Percentiles rank a stretch among this genome's conserved stretches.
Evolutionary conservation across 345 rosid species (phyloP).

Genomic region (Turnera subulata): DNA sequence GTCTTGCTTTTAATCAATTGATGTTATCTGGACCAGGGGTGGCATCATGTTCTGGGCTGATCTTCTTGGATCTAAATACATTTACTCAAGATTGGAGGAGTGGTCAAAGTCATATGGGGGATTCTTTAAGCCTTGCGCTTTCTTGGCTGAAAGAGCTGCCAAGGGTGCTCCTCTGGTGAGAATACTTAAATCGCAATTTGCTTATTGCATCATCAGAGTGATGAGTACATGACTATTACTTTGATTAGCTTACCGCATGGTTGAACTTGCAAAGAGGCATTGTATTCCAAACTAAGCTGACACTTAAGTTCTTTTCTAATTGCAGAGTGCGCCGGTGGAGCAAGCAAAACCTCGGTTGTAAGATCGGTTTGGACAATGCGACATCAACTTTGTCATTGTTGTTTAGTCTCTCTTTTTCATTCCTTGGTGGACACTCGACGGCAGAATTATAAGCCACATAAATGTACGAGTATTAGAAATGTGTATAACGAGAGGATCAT

Average conservation of each 20-base stretch:
- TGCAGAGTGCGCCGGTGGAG: constrained; percentile 56
- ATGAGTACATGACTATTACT: not conserved
- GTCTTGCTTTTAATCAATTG: constrained; percentile 10
- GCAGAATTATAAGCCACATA: too few species aligned
- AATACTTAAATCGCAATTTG: not conserved
- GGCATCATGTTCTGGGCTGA: constrained; percentile 94
- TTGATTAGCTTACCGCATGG: not conserved
- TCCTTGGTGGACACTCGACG: too few species aligned
- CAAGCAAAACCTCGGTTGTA: constrained; percentile 33
- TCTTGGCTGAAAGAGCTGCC: constrained; percentile 70
- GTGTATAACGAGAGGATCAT: too few species aligned
- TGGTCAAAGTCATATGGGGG: constrained; percentile 79
- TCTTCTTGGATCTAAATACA: constrained; percentile 23
- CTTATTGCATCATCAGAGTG: not conserved
- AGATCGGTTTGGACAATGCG: too few species aligned
- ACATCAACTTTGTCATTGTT: too few species aligned
- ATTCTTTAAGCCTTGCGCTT: constrained; percentile 90
- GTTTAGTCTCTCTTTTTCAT: too few species aligned
- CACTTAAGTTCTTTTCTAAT: constrained; percentile 7
- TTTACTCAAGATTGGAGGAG: constrained; percentile 55
- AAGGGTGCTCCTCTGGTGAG: constrained; percentile 50
- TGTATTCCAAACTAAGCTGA: constrained; percentile 3
- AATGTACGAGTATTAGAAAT: too few species aligned
- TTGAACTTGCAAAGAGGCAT: not conserved
- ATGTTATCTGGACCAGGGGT: constrained; percentile 58